Evolutionary conservation across 257 asterid species (phyloP), one percentile per base, ranked within the genome.

Genomic region (Fraxinus quadrangulata): DNA sequence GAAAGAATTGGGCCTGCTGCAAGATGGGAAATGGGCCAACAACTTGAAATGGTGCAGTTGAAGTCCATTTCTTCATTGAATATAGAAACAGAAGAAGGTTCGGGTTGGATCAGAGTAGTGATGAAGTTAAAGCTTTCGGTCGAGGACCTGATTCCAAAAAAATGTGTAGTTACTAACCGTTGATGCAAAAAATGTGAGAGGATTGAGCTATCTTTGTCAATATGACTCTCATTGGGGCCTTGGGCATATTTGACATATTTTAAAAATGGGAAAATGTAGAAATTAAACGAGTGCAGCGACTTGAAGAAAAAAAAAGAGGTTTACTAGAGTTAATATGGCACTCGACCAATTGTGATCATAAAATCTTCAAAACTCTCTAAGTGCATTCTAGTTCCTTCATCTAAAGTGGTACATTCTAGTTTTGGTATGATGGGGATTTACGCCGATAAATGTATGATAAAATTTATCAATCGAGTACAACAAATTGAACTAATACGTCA

Each of bases 101-200:
- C 93, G 97, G 89, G 86, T 91, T 93, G 95, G 95, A 85, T 36
- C 90, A 82, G 19, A 88, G 83, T 31, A 87, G 94, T 94, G 97
- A 87, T 73, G 89, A 87, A 37, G 89, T 87, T 30, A 40, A 40
- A 40, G 47, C 47, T 40, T 10, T 40, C 2, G n/a, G 54, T 19
- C n/a, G 19, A 13, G 19, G 54, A 45, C n/a, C 4, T 45, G 54
- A 14, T 45, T 45, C 54, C 54, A 13, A 13, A 45, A 34, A 14
- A 45, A 13, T 45, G 54, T 3, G 16, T 45, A 14, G 51, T 3
- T 42, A 12, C 14, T 45, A 45, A 45, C 4, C 2, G 19, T 45
- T 14, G 19, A 14, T 45, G 54, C 0, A 13, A 14, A 13, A 13
- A 45, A 45, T 14, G n/a, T 45, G 54, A 45, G 5, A 45, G 17